Conservation (phyloP, 306 rosid species). For the Aeschynomene evenia region DNA sequence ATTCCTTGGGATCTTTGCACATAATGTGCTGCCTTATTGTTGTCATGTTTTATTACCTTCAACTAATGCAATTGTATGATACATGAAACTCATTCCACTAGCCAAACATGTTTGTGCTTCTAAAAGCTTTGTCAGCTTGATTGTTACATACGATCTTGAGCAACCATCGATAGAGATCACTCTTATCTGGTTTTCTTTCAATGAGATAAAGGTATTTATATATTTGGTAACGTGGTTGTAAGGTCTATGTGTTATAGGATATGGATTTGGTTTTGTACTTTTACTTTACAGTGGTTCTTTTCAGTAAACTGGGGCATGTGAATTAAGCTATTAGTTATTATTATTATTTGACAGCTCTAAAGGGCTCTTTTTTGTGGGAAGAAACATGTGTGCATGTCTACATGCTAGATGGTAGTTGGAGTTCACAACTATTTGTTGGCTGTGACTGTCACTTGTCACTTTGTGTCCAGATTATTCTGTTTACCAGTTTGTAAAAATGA, state of each 20-base stretch:
- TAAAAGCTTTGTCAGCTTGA: constrained; percentile 1
- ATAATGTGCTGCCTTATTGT: neutral
- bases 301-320: neutral
- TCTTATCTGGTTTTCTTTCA: neutral
- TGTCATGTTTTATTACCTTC: constrained; percentile 16
- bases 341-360: neutral
- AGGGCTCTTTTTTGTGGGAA: neutral
- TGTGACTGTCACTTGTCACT: neutral
- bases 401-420: constrained; percentile 1
- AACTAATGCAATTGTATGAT: constrained; percentile 4
- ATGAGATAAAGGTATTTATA: neutral
- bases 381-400: neutral
- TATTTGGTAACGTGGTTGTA: neutral
- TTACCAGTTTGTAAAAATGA: constrained; percentile 21
- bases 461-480: constrained; percentile 1
- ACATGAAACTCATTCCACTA: constrained; percentile 15
- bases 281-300: constrained; percentile 2
- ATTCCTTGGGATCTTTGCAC: constrained; percentile 9
- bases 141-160: neutral
- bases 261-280: neutral
- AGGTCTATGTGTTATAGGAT: constrained; percentile 9
- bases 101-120: constrained; percentile 17
- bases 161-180: constrained; percentile 8
- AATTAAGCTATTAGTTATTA: neutral
- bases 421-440: neutral